Conservation (phyloP, 73 alveolate genomes). For the Symbiodinium natans region DNA sequence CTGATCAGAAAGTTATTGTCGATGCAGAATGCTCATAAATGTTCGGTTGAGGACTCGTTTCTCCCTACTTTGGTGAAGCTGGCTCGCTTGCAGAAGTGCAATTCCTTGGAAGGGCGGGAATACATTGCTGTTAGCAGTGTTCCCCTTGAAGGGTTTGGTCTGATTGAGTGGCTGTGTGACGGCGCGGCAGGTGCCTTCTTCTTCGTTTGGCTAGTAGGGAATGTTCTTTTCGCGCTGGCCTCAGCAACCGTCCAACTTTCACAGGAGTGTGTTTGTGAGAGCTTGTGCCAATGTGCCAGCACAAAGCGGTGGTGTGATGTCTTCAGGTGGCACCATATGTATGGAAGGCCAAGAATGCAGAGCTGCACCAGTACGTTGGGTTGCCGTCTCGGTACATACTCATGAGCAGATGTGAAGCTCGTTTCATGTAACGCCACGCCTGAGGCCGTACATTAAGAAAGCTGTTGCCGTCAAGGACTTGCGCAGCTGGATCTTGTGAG, state of each 20-base stretch:
- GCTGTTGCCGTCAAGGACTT: not conserved
- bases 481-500: not conserved
- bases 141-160: too few relatives aligned
- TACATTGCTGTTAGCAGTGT: too few relatives aligned
- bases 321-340: not conserved
- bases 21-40: too few relatives aligned
- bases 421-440: not conserved
- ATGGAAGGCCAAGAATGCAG: conserved; percentile 18
- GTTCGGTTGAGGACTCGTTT: not conserved
- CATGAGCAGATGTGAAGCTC: not conserved
- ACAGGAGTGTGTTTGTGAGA: too few relatives aligned
- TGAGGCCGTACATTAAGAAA: conserved; percentile 7
- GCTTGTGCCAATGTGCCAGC: too few relatives aligned
- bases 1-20: too few relatives aligned
- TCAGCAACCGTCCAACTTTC: not conserved
- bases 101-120: too few relatives aligned
- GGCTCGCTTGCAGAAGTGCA: not conserved
- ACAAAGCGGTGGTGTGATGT: too few relatives aligned
- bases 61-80: not conserved
- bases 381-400: too few relatives aligned
- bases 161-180: too few relatives aligned
- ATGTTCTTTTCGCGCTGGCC: conserved; percentile 22
- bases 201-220: conserved; percentile 26
- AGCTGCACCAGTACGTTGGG: not conserved
- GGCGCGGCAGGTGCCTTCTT: conserved; percentile 21